Conservation (phyloP, 2,329 filamentous ascomycete genomes). For the Huntiella omanensis region DNA sequence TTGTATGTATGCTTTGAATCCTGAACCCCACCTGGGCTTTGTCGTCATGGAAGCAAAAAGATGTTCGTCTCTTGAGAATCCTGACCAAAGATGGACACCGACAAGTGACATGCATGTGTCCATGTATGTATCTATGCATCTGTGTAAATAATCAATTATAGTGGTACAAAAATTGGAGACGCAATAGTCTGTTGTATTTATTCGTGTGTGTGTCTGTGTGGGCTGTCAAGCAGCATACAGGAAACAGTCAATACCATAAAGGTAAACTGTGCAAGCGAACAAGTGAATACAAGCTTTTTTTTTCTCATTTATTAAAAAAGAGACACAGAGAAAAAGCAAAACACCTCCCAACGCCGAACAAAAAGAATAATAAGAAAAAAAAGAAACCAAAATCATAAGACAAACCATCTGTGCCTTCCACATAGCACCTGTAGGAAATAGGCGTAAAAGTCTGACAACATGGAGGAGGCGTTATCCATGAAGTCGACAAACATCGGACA, state of each 20-base stretch:
- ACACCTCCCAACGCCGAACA: constrained; percentile 1
- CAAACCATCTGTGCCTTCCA: not conserved
- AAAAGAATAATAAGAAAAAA: constrained; percentile 1
- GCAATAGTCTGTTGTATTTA: no score
- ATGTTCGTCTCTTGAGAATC: not conserved
- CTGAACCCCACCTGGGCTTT: not conserved
- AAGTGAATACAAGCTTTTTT: not conserved
- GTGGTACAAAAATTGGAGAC: no score
- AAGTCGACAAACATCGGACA: no score
- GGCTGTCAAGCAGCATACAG: not conserved
- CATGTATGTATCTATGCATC: no score
- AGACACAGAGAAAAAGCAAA: not conserved
- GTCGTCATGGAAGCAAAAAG: not conserved
- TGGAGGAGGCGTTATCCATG: no score
- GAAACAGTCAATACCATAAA: not conserved
- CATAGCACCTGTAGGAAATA: no score
- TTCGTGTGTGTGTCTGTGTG: no score
- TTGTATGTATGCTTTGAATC: not conserved
- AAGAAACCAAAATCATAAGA: not conserved
- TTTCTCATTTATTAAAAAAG: not conserved
- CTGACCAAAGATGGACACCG: no score
- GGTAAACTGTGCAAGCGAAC: not conserved
- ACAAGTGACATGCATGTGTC: no score
- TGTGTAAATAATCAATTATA: no score
- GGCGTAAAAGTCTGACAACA: no score